phyloP scores from a whole-genome alignment of 306 rosid genomes.

The Potentilla sterilis region DNA sequence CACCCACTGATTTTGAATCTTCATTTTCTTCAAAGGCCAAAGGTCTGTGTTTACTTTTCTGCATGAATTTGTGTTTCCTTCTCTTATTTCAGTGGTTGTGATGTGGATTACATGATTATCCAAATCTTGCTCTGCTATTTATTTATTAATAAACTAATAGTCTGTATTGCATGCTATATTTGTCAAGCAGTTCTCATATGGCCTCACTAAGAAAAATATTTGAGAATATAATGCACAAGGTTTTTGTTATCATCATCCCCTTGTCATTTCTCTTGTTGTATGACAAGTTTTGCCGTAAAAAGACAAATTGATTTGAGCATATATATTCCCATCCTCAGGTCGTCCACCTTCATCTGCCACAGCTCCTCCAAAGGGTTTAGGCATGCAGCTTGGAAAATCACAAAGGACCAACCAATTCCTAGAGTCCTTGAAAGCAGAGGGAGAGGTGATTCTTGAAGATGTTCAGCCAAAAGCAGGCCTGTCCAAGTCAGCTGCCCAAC shows the following conservation, averaged over 20 bases:
- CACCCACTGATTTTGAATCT: slow-evolving; percentile 57
- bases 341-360: slow-evolving; percentile 78
- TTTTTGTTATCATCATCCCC: not conserved
- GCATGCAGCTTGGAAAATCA: slow-evolving; percentile 88
- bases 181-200: not conserved
- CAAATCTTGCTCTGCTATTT: not conserved
- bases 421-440: slow-evolving; percentile 94
- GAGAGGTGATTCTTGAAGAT: slow-evolving; percentile 91
- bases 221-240: not conserved
- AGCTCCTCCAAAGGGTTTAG: slow-evolving; percentile 91
- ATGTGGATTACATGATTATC: not conserved
- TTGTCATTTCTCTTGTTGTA: not conserved
- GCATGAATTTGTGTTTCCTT: slow-evolving; percentile 20
- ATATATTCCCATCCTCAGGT: slow-evolving; percentile 40
- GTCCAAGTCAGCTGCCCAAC: slow-evolving; percentile 66
- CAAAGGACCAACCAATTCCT: slow-evolving; percentile 83
- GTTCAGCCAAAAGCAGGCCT: slow-evolving; percentile 71
- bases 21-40: slow-evolving; percentile 75
- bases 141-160: not conserved
- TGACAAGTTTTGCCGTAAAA: not conserved
- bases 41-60: slow-evolving; percentile 49
- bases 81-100: slow-evolving; percentile 18
- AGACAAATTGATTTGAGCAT: slow-evolving; percentile 20
- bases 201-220: not conserved
- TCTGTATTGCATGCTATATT: not conserved